Percentiles rank a stretch among this genome's conserved stretches.
Conservation (phyloP, 176 grass and related monocot genomes). For the Leersia perrieri region DNA sequence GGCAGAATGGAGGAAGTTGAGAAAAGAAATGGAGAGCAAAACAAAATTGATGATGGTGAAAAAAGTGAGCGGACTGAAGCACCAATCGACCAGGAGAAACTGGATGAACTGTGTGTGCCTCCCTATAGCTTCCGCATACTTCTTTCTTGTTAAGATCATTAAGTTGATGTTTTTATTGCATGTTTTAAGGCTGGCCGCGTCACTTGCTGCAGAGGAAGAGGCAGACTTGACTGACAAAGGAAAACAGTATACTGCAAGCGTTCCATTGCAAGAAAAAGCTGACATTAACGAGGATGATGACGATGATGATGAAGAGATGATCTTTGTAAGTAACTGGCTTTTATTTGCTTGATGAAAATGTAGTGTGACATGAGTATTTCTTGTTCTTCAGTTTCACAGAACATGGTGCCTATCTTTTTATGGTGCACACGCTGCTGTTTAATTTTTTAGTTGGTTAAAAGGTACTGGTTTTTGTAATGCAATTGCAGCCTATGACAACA, state of each 20-base stretch:
- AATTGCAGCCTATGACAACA: conserved; percentile 65
- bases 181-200: conserved; percentile 68
- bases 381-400: background rate
- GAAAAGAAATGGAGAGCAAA: conserved; percentile 21
- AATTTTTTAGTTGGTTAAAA: conserved; percentile 10
- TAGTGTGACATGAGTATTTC: background rate
- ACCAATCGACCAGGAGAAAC: conserved; percentile 49
- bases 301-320: conserved; percentile 69
- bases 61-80: conserved; percentile 20
- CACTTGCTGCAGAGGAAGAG: conserved; percentile 92
- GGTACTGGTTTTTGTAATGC: conserved; percentile 15
- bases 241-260: conserved; percentile 28
- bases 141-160: conserved; percentile 5
- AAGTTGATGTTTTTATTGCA: conserved; percentile 38
- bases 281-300: conserved; percentile 60
- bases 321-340: conserved; percentile 55
- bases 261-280: conserved; percentile 40
- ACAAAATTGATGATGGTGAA: conserved; percentile 15
- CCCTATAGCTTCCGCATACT: conserved; percentile 15
- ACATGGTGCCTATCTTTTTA: background rate
- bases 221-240: conserved; percentile 33
- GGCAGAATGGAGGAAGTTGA: conserved; percentile 12
- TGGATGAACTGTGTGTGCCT: conserved; percentile 83
- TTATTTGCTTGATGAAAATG: background rate
- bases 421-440: background rate